Percentiles rank a stretch among this genome's conserved stretches.
These are phyloP conservation scores for Colletotrichum plurivorum DNA, from an alignment of 2,329 filamentous ascomycete species.

Conservation along the genomic window DNA sequence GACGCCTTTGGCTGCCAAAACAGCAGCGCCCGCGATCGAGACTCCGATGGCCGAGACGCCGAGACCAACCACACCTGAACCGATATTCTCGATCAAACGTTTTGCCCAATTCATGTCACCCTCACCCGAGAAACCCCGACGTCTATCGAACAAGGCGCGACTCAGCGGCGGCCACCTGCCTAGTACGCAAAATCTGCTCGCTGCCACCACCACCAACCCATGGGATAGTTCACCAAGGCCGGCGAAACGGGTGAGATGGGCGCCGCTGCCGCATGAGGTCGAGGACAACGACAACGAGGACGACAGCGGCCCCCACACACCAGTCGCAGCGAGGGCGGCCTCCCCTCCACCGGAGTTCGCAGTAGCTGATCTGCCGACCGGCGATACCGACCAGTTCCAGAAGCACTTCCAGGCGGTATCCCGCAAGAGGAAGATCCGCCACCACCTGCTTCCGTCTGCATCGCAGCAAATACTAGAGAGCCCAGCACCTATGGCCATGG, in stretches of 20 bases:
- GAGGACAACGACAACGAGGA: slow-evolving; percentile 38
- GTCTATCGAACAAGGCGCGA: slow-evolving; percentile 40
- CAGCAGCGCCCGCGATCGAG: slow-evolving; percentile 39
- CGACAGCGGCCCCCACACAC: slow-evolving; percentile 29
- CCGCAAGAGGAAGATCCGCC: slow-evolving; percentile 49
- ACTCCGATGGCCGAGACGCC: slow-evolving; percentile 44
- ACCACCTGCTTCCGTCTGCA: slow-evolving; percentile 56
- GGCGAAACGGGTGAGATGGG: slow-evolving; percentile 55
- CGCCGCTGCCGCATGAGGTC: slow-evolving; percentile 49
- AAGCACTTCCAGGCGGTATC: slow-evolving; percentile 64
- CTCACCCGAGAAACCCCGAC: slow-evolving; percentile 56
- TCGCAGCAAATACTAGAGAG: slow-evolving; percentile 59
- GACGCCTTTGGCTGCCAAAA: slow-evolving; percentile 30
- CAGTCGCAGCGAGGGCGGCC: slow-evolving; percentile 9
- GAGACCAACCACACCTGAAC: slow-evolving; percentile 59
- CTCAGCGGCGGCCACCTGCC: slow-evolving; percentile 46
- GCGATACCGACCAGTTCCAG: slow-evolving; percentile 56
- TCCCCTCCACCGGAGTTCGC: slow-evolving; percentile 61
- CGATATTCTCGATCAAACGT: slow-evolving; percentile 63
- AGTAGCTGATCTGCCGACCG: slow-evolving; percentile 51
- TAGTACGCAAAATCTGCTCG: slow-evolving; percentile 52
- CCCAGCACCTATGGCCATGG: slow-evolving; percentile 61
- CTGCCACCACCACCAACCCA: slow-evolving; percentile 53
- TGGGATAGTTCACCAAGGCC: slow-evolving; percentile 46
- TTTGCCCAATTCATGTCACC: slow-evolving; percentile 68